Conservation (phyloP, 176 grass and related monocot genomes). For the Triticum timopheevii region DNA sequence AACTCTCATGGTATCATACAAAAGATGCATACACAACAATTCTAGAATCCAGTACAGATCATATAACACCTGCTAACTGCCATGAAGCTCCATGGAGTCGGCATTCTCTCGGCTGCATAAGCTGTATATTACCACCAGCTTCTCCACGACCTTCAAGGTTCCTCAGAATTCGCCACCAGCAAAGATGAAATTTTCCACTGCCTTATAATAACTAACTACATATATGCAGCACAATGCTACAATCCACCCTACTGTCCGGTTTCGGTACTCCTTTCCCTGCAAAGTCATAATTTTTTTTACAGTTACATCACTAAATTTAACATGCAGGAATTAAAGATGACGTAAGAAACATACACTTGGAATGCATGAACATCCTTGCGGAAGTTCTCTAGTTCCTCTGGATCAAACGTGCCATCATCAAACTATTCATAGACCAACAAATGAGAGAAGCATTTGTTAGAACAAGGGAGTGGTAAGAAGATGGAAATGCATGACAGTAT, state of each 20-base stretch:
- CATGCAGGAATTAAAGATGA: constrained; percentile 16
- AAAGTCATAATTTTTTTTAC: not conserved
- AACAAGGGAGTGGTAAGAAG: constrained; percentile 28
- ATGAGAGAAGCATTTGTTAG: constrained; percentile 18
- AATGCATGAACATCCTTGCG: constrained; percentile 59
- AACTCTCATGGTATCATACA: not conserved
- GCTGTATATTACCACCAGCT: constrained; percentile 18
- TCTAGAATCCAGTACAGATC: constrained; percentile 14
- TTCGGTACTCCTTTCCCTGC: constrained; percentile 29
- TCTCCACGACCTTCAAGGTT: constrained; percentile 27
- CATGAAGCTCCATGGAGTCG: not conserved
- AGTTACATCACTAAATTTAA: constrained; percentile 19
- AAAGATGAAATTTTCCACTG: constrained; percentile 12
- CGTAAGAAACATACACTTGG: constrained; percentile 46
- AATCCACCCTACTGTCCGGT: constrained; percentile 22
- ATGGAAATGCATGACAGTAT: constrained; percentile 8
- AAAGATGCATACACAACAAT: not conserved
- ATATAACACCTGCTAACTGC: not conserved
- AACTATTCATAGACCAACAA: constrained; percentile 39
- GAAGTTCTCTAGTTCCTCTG: constrained; percentile 74
- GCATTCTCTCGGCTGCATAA: constrained; percentile 5
- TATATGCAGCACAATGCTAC: constrained; percentile 11
- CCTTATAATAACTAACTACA: constrained; percentile 13
- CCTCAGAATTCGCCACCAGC: not conserved
- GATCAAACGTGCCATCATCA: constrained; percentile 62